Base-by-base conservation (phyloP, 805 yeast genomes). In the Wickerhamomyces bovis region DNA sequence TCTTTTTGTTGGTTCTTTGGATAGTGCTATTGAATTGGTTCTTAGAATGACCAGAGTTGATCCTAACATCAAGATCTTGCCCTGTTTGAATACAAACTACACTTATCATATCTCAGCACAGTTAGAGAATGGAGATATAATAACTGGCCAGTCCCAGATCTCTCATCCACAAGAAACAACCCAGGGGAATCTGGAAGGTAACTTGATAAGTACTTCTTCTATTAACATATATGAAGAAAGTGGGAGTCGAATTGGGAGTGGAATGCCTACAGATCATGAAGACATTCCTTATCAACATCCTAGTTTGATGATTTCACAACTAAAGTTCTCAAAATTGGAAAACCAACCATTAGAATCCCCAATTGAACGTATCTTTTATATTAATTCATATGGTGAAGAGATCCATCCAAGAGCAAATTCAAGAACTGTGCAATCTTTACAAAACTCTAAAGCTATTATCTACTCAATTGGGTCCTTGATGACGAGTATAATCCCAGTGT, bases 81-180 rank as follows among this genome's bases (percentile, higher is more conserved):
- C 97, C 0, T 89, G 95, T 51, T 69, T 89, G 36, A 88, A 85
- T 58, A 85, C 96, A 9, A 87, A 84, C 56, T 86, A 85, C 67
- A 81, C 90, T 15, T 87, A 88, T 53, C 95, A 89, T 57, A 89
- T 90, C 23, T 81, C 92, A 43, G 97, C 96, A 0, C 54, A 76
- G 25, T 69, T 90, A 39, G 67, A 69, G 30, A 77, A 87, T 63
- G 96, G 95, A 3, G 70, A 75, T 4, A 70, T 84, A 2, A 82
- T 90, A 31, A 84, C 90, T 0, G 98, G 98, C 12, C 98, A 90
- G 63, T 83, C 92, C 3, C 96, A 89, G 60, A 90, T 90, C 11
- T 88, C 96, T 2, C 98, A 90, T 65, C 98, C 98, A 1, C 67
- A 75, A 16, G 64, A 60, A 22, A 28, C 53, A 12, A 26, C 44